Evolutionary conservation across 2,329 filamentous ascomycete genomes (phyloP).

Genomic region (Macroventuria anomochaeta): DNA sequence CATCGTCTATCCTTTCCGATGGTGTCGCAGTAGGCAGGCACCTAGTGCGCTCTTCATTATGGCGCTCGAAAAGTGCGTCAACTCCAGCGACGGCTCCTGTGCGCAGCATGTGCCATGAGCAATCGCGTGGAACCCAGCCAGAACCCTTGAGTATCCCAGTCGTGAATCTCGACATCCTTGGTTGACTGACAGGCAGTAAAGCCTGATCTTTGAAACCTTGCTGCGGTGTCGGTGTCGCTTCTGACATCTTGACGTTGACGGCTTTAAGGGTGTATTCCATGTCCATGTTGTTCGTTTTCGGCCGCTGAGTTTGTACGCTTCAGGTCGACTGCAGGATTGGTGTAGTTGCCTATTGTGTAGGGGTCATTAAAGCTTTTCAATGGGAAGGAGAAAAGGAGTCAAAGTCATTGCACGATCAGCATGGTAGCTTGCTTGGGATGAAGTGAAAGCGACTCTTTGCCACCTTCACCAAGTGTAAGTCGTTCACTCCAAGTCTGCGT

Average conservation of each 20-base stretch:
- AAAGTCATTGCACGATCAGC: neutral
- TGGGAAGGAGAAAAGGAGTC: neutral
- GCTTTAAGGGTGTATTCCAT: too few relatives aligned
- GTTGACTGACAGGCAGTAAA: neutral
- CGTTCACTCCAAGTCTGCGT: slow-evolving; percentile 3
- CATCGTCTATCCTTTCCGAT: too few relatives aligned
- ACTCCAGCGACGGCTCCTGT: neutral
- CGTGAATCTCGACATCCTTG: neutral
- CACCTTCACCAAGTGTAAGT: neutral
- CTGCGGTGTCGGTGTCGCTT: neutral
- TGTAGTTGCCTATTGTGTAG: too few relatives aligned
- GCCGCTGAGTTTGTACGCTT: too few relatives aligned
- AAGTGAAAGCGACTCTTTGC: neutral
- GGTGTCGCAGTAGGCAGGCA: too few relatives aligned
- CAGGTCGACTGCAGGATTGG: too few relatives aligned
- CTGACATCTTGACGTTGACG: neutral
- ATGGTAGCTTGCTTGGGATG: neutral
- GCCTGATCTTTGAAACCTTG: too few relatives aligned
- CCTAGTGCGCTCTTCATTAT: neutral
- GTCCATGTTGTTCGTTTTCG: too few relatives aligned
- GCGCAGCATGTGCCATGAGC: neutral
- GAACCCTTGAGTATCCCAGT: neutral
- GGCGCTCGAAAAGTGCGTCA: neutral
- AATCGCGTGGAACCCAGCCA: neutral
- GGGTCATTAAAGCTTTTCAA: too few relatives aligned